Evolutionary conservation across 176 grass and related monocot genomes (phyloP).

Genomic region (Ensete glaucum): DNA sequence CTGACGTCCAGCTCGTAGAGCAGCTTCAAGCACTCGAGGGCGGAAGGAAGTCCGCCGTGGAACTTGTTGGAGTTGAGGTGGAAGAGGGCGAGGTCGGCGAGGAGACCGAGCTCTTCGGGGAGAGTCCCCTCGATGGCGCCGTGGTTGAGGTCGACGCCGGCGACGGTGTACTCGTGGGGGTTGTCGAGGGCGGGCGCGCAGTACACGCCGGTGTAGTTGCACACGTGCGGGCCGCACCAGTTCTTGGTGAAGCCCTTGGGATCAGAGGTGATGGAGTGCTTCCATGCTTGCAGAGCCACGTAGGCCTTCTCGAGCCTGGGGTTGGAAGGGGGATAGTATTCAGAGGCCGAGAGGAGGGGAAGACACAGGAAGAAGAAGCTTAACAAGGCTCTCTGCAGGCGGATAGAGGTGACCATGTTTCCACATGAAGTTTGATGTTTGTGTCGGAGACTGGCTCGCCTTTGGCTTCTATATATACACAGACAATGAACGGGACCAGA

Average conservation of each 20-base stretch:
- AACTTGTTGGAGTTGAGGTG: constrained; percentile 89
- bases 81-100: constrained; percentile 53
- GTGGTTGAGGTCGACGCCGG: constrained; percentile 66
- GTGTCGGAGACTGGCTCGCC: background rate
- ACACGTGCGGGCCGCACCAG: constrained; percentile 77
- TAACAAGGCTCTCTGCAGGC: background rate
- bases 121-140: constrained; percentile 39
- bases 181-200: constrained; percentile 46
- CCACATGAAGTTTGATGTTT: background rate
- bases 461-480: too few species aligned
- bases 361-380: constrained; percentile 24
- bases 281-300: constrained; percentile 57
- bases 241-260: constrained; percentile 38
- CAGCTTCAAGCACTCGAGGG: constrained; percentile 28
- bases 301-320: constrained; percentile 50
- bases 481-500: too few species aligned
- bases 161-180: constrained; percentile 36
- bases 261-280: constrained; percentile 51
- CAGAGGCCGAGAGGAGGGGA: constrained; percentile 17
- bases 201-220: constrained; percentile 67
- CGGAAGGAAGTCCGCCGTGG: constrained; percentile 29
- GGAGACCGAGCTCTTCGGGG: constrained; percentile 55
- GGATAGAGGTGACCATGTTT: background rate
- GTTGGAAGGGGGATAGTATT: constrained; percentile 51
- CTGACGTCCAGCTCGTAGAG: constrained; percentile 78